Evolutionary conservation across 306 rosid species (phyloP).

Genomic region (Vigna angularis): DNA sequence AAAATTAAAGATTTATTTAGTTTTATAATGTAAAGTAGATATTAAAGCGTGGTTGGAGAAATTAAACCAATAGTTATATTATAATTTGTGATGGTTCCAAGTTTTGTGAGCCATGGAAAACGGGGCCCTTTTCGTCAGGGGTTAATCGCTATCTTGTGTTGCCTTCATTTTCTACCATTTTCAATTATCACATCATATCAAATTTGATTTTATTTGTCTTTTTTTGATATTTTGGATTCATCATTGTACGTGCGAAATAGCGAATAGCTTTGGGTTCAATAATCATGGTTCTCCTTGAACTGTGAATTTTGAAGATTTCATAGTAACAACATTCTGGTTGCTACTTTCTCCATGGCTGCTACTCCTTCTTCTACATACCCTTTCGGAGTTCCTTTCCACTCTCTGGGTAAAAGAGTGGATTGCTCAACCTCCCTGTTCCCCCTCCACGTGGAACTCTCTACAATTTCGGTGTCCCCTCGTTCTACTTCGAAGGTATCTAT

Average conservation of each 20-base stretch:
- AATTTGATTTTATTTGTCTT: neutral
- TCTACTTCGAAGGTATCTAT: constrained; percentile 62
- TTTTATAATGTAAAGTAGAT: too few species aligned
- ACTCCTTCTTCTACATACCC: constrained; percentile 56
- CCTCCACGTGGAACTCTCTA: constrained; percentile 52
- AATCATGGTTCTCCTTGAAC: constrained; percentile 3
- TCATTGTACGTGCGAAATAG: neutral
- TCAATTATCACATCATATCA: neutral
- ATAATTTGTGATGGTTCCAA: neutral
- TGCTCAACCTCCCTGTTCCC: constrained; percentile 53
- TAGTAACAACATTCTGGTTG: neutral
- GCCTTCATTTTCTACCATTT: constrained; percentile 15
- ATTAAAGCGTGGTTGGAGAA: too few species aligned
- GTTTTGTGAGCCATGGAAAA: too few species aligned
- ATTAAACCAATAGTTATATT: too few species aligned
- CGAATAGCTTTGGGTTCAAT: constrained; percentile 3
- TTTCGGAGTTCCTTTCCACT: constrained; percentile 51
- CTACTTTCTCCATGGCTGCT: constrained; percentile 54
- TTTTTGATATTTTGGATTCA: neutral
- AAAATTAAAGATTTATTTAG: too few species aligned
- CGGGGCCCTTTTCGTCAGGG: constrained; percentile 2
- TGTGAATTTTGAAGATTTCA: constrained; percentile 30
- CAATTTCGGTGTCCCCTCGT: constrained; percentile 45
- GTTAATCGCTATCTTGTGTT: neutral
- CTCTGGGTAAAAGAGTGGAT: constrained; percentile 45